Evolutionary conservation across 2,329 filamentous ascomycete genomes (phyloP), one percentile per base, ranked within the genome.

Genomic region (Colletotrichum sansevieriae): DNA sequence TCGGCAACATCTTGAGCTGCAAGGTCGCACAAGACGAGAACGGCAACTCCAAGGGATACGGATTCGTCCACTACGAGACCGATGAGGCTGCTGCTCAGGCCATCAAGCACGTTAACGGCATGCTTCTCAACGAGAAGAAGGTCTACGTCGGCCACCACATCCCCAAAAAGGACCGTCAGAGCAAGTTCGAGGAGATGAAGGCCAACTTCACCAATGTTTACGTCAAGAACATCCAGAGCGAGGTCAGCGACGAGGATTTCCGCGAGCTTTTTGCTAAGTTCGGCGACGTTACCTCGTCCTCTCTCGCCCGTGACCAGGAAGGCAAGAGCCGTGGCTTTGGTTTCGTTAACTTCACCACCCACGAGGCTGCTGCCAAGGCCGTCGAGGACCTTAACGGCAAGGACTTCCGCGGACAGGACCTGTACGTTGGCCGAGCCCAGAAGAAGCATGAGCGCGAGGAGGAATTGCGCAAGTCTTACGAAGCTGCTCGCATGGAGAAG

Each of bases 121-220:
- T 99, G 96, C 87, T 99, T 81, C 84, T 99, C 80, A 99, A 99
- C 85, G 96, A 99, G 90, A 99, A 99, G 92, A 99, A 99, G 90
- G 96, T 99, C 73, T 99, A 97, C 76, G 96, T 99, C 75, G 96
- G 96, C 73, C 95, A 98, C 84, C 96, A 99, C 85, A 98, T 99
- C 78, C 95, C 96, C 81, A 98, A 98, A 92, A 98, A 98, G 89
- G 96, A 99, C 80, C 95, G 96, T 77, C 96, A 98, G 89, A 97
- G 94, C 93, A 99, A 99, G 87, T 98, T 98, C 76, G 96, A 99
- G 87, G 96, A 99, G 88, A 99, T 99, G 95, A 99, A 99, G 91
- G 96, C 96, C 83, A 99, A 99, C 88, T 99, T 97, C 89, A 99
- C 96, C 87, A 99, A 99, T 83, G 91, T 99, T 83, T 99, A 99